Evolutionary conservation across 108 stramenopile species (phyloP).

Genomic region (Chaetoceros muelleri): DNA sequence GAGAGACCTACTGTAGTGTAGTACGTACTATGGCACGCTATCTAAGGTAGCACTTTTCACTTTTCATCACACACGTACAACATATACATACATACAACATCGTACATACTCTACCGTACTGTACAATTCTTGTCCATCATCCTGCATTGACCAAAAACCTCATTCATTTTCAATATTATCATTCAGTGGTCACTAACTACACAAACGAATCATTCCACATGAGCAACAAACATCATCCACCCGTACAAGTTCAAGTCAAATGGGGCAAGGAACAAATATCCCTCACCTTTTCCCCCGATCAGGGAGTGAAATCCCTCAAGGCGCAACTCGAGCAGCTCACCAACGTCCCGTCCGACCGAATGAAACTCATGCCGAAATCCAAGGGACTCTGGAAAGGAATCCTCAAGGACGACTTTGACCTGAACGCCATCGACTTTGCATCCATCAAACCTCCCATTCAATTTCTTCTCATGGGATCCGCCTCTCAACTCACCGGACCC

Average conservation of each 20-base stretch:
- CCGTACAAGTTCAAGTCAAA: conserved; percentile 51
- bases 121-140: no score
- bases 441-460: conserved; percentile 45
- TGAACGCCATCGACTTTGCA: conserved; percentile 43
- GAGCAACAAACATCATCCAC: no score
- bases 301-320: conserved; percentile 77
- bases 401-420: conserved; percentile 86
- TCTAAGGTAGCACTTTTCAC: no score
- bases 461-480: conserved; percentile 95
- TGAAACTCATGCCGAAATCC: conserved; percentile 95
- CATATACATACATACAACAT: no score
- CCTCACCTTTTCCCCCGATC: conserved; percentile 48
- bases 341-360: conserved; percentile 87
- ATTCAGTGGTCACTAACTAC: no score
- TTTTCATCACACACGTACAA: no score
- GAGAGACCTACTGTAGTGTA: no score
- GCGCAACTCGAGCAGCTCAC: conserved; percentile 77
- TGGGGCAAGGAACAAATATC: conserved; percentile 89
- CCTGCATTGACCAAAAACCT: no score
- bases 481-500: conserved; percentile 76
- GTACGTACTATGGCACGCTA: no score
- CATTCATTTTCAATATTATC: no score
- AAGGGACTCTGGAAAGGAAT: conserved; percentile 92
- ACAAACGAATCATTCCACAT: no score
- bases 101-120: no score